These are phyloP conservation scores for Aspergillus costaricaensis DNA, from an alignment of 2,329 filamentous ascomycete species.

Conservation along the genomic window DNA sequence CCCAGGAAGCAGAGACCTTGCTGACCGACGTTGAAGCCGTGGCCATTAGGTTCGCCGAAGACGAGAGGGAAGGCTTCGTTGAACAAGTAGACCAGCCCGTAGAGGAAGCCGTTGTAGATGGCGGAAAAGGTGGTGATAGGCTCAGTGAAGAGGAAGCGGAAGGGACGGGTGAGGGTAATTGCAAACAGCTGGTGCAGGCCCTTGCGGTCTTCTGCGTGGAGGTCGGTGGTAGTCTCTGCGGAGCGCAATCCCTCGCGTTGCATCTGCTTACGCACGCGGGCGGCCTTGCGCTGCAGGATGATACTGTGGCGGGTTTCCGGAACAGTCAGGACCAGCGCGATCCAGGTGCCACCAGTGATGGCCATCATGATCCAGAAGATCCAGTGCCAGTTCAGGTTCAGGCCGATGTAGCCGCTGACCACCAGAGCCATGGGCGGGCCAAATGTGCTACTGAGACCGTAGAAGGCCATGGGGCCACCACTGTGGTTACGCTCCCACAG, in stretches of 20 bases:
- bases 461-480: conserved; percentile 38
- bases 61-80: conserved; percentile 70
- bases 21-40: conserved; percentile 56
- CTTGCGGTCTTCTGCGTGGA: conserved; percentile 53
- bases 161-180: conserved; percentile 66
- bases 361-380: conserved; percentile 64
- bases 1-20: conserved; percentile 60
- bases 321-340: conserved; percentile 46
- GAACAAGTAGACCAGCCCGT: conserved; percentile 75
- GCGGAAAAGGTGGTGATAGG: conserved; percentile 33
- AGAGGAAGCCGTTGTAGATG: conserved; percentile 62
- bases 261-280: conserved; percentile 49
- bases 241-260: conserved; percentile 55
- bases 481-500: conserved; percentile 35
- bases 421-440: conserved; percentile 39
- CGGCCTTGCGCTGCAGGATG: conserved; percentile 59
- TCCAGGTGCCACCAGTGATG: conserved; percentile 54
- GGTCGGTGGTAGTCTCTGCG: conserved; percentile 57
- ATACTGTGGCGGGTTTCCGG: conserved; percentile 60
- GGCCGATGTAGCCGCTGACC: conserved; percentile 37
- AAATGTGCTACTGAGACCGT: conserved; percentile 39
- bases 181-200: conserved; percentile 73
- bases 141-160: conserved; percentile 38
- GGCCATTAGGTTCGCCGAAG: conserved; percentile 63
- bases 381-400: conserved; percentile 43